Evolutionary conservation across 108 stramenopile species (phyloP), one percentile per base, ranked within the genome.

Genomic region (Cylindrotheca fusiformis): DNA sequence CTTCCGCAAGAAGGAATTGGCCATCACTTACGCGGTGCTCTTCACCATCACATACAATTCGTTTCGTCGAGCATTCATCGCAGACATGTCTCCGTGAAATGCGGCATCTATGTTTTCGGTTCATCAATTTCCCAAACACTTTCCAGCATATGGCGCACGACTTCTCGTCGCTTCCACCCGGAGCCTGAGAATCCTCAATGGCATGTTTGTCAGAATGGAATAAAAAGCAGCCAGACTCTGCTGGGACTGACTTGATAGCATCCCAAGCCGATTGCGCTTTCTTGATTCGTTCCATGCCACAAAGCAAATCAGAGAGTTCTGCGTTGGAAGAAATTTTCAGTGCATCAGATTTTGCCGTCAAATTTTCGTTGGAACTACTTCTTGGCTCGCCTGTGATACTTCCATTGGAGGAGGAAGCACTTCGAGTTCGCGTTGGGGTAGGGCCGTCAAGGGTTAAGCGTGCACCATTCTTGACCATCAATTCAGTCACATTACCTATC

Each of bases 141-240:
- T 72, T 83, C 92, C 92, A 93, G 52, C 92, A 93, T 30, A 93
- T 81, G 8, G 92, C 85, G 57, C 92, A 93, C 27, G 79, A 80
- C 31, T 75, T 80, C 17, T 74, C 76, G 53, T 86, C 80, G 30
- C 76, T 85, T 10, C 91, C 91, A 54, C 91, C 91, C 19, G 86
- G 78, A 27, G 61, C 78, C 26, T 55, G 44, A 6, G 79, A 84
- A 44, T 93, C 81, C 27, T 67, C 47, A 45, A 80, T 68, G 3
- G 54, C 53, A 32, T 58, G 29, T 60, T 63, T 64, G 36, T 81
- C 60, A 48, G 58, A 64, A 32, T 69, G 49, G 18, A 69, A 69
- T 46, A 50, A 27, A 25, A 52, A n/a, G 3, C 22, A 32, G 20
- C 49, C 46, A 10, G 33, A 20, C 23, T 48, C 41, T 29, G 55